Evolutionary conservation across 176 grass and related monocot species (phyloP).

Genomic region (Pontederia paniculata): DNA sequence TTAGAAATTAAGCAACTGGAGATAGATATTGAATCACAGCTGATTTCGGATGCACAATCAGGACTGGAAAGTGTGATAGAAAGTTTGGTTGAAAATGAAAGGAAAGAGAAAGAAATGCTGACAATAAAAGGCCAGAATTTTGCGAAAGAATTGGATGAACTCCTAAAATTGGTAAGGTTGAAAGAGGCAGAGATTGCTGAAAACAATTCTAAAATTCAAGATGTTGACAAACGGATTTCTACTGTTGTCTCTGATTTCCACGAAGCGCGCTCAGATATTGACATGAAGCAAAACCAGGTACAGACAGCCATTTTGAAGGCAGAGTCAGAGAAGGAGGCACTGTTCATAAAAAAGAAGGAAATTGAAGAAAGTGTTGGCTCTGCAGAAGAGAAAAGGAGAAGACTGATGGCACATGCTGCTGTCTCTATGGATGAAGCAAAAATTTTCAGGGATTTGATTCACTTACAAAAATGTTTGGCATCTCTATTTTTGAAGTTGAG

Average conservation of each 20-base stretch:
- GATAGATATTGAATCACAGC: conserved; percentile 59
- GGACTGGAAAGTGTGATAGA: conserved; percentile 64
- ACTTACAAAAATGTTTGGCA: conserved; percentile 49
- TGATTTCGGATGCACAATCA: conserved; percentile 55
- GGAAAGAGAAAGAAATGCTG: conserved; percentile 51
- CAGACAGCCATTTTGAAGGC: conserved; percentile 42
- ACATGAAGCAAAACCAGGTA: conserved; percentile 43
- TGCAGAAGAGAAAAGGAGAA: conserved; percentile 42
- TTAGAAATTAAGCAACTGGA: conserved; percentile 70
- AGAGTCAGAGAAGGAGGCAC: conserved; percentile 44
- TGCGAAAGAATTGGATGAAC: conserved; percentile 52
- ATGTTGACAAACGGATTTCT: conserved; percentile 69
- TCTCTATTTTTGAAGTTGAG: conserved; percentile 68
- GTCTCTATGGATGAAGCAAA: conserved; percentile 71
- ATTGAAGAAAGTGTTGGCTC: conserved; percentile 45
- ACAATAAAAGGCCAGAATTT: conserved; percentile 47
- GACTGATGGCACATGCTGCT: conserved; percentile 41
- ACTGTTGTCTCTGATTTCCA: conserved; percentile 46
- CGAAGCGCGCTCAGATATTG: conserved; percentile 56
- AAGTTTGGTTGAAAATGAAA: conserved; percentile 66
- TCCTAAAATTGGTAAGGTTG: conserved; percentile 64
- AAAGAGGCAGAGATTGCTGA: conserved; percentile 88
- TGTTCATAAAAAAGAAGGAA: conserved; percentile 53
- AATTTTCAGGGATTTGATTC: conserved; percentile 35
- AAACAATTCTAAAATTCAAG: conserved; percentile 60